A percentile compares a stretch with the other conserved stretches of the same genome.
Evolutionary conservation across 768 basidiomycete species (phyloP).

Genomic region (Mycena pura): DNA sequence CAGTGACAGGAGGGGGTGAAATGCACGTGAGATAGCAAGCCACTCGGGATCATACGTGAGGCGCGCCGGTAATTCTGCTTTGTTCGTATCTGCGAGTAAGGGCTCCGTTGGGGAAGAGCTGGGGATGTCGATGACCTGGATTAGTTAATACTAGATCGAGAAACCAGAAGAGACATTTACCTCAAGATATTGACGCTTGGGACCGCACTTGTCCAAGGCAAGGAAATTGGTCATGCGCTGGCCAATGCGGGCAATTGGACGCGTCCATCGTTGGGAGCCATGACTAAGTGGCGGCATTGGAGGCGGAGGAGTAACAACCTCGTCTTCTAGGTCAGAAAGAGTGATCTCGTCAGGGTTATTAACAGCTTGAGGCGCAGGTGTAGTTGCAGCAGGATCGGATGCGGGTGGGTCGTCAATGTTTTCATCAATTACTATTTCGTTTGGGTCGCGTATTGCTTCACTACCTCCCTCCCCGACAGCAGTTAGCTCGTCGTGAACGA

Average conservation of each 20-base stretch:
- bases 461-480: conserved; percentile 38
- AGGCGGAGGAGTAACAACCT: conserved; percentile 31
- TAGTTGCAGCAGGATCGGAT: not conserved
- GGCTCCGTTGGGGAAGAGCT: conserved; percentile 11
- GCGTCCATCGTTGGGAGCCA: conserved; percentile 5
- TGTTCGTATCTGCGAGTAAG: not conserved
- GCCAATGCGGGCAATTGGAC: conserved; percentile 11
- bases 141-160: not conserved
- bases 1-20: conserved; percentile 79
- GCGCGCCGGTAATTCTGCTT: conserved; percentile 31
- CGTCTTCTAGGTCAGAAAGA: not conserved
- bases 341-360: conserved; percentile 5
- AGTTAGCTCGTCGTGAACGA: conserved; percentile 38
- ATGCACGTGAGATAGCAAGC: conserved; percentile 92
- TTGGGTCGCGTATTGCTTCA: conserved; percentile 11
- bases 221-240: conserved; percentile 65
- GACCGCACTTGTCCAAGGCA: conserved; percentile 91
- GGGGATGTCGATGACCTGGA: conserved; percentile 76
- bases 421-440: conserved; percentile 17
- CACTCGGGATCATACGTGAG: conserved; percentile 88
- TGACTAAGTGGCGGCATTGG: not conserved
- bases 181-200: conserved; percentile 80
- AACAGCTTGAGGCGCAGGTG: not conserved
- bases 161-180: conserved; percentile 46
- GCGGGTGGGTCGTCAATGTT: not conserved